Evolutionary conservation across 345 rosid species (phyloP).

Genomic region (Camelina hispida): DNA sequence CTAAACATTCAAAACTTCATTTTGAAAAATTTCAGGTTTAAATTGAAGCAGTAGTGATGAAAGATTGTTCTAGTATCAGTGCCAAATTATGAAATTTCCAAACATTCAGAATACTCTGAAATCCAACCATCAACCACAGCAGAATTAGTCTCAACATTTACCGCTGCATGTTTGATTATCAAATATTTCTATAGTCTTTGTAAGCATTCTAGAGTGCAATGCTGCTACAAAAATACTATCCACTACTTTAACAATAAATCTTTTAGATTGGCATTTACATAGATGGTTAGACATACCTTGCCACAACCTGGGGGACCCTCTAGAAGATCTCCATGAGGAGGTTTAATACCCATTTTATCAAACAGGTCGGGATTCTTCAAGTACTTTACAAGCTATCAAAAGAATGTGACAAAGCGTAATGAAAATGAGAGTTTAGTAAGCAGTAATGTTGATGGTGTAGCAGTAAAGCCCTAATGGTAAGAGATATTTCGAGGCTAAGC

Average conservation of each 20-base stretch:
- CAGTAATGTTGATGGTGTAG: neutral
- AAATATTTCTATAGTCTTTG: neutral
- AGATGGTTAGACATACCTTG: slow-evolving; percentile 61
- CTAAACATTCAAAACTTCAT: slow-evolving; percentile 1
- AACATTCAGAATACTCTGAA: neutral
- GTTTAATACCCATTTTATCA: slow-evolving; percentile 93
- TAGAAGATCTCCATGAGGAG: slow-evolving; percentile 96
- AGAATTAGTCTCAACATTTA: slow-evolving; percentile 10
- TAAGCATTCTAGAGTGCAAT: neutral
- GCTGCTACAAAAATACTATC: slow-evolving; percentile 4
- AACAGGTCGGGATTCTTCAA: slow-evolving; percentile 93
- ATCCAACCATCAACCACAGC: slow-evolving; percentile 14
- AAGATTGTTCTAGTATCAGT: slow-evolving; percentile 11
- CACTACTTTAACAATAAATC: slow-evolving; percentile 23
- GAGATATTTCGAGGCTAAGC: neutral
- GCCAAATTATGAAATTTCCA: slow-evolving; percentile 4
- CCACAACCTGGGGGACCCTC: slow-evolving; percentile 99
- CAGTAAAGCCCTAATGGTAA: slow-evolving; percentile 5
- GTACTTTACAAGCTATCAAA: slow-evolving; percentile 81
- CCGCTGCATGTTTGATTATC: slow-evolving; percentile 9
- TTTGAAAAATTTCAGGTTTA: neutral
- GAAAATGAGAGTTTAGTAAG: slow-evolving; percentile 28
- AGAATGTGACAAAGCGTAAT: slow-evolving; percentile 24
- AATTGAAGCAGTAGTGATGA: slow-evolving; percentile 9
- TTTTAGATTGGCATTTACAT: slow-evolving; percentile 18